A percentile compares a stretch with the other conserved stretches of the same genome.
Evolutionary conservation across 352 stramenopile species (phyloP).

Genomic region (Halophytophthora polymorphica): DNA sequence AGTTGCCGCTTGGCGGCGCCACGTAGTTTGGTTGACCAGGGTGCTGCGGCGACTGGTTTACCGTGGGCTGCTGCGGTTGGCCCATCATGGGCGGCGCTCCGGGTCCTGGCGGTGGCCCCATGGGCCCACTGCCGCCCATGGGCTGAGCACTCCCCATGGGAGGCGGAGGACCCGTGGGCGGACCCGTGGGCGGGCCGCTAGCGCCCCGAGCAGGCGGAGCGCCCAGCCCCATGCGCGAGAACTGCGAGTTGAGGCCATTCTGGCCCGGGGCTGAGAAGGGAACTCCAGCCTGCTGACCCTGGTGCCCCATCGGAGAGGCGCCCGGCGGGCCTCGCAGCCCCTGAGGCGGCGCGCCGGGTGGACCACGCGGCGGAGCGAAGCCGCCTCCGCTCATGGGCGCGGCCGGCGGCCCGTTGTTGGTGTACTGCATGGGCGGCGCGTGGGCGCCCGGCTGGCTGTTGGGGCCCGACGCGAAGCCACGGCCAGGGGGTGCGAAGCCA

Average conservation of each 20-base stretch:
- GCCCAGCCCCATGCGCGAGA: conserved; percentile 67
- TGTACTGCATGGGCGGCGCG: conserved; percentile 23
- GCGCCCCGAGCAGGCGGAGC: conserved; percentile 20
- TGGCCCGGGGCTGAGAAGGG: conserved; percentile 15
- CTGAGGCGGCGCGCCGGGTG: conserved; percentile 12
- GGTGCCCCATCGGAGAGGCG: conserved; percentile 15
- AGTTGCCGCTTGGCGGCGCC: conserved; percentile 67
- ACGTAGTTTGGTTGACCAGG: conserved; percentile 23
- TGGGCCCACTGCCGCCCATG: conserved; percentile 8
- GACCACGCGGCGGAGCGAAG: conserved; percentile 15
- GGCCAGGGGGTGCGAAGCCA: conserved; percentile 23
- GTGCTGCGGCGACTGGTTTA: conserved; percentile 11
- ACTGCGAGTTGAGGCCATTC: conserved; percentile 53
- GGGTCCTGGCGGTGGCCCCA: conserved; percentile 14
- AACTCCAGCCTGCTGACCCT: conserved; percentile 9
- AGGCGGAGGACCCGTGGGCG: conserved; percentile 27
- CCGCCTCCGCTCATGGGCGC: conserved; percentile 31
- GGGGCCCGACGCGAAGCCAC: conserved; percentile 27
- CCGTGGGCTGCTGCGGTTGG: conserved; percentile 17
- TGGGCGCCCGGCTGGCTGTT: conserved; percentile 28
- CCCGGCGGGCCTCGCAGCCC: conserved; percentile 23
- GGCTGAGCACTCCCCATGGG: conserved; percentile 21
- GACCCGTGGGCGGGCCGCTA: conserved; percentile 17
- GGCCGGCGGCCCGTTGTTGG: conserved; percentile 6
- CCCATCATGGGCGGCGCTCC: conserved; percentile 17